Base-by-base conservation (phyloP, 1,284 basidiomycete genomes). In the Heterobasidion irregulare region DNA sequence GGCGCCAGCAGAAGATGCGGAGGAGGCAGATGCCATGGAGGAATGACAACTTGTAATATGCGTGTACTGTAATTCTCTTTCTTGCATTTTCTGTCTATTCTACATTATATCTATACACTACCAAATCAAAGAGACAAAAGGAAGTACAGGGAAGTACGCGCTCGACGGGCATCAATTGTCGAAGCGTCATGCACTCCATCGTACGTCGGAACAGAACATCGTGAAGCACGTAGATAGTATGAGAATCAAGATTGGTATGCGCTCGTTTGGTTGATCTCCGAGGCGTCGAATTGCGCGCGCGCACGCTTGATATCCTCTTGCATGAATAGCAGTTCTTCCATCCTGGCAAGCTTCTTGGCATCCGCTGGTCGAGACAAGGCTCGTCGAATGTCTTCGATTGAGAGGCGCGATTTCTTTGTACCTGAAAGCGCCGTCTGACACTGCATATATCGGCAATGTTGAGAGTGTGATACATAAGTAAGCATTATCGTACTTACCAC, bases 221-320 rank as follows among this genome's bases (percentile, higher is more conserved):
- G 26, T 26, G 26, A 26, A 26, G 26, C 26, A 26, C 26, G 26
- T 26, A 4, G 6, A 26, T 26, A 26, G 26, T 26, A 26, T 26
- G 26, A 26, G 26, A 26, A 26, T 41, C 38, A 41, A 41, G 38
- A 41, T 51, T 66, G 61, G 62, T 75, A 75, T 50, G 78, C 73
- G 58, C 66, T 75, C 50, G 77, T 72, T 58, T 80, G 76, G 49
- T 75, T 76, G 61, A 82, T 76, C 59, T 86, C 83, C 50, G 77
- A 74, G 59, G 86, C 85, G 51, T 84, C 80, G 60, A 92, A 91
- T 65, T 90, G 84, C 8, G 84, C 83, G 47, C 89, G 79, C 9
- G 91, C 92, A n/a, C 89, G 83, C 65, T 92, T 90, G 71, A 94
- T 93, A 61, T 92, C 92, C 67, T 93, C 90, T 66, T 93, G 89